Percentiles rank a stretch among this genome's conserved stretches.
phyloP scores from a whole-genome alignment of 164 flowering plant species.

The Platanus orientalis region DNA sequence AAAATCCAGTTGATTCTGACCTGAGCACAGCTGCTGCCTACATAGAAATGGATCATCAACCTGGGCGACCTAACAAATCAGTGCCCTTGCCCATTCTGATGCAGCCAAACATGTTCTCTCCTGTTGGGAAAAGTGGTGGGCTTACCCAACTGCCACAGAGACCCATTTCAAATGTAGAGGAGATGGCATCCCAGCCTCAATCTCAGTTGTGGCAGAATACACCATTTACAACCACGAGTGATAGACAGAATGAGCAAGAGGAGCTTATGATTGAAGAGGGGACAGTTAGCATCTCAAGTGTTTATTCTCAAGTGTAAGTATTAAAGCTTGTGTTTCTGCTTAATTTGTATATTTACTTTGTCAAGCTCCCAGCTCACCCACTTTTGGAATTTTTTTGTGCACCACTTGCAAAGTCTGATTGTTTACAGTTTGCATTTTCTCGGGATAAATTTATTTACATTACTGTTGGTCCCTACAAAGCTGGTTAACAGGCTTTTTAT shows the following conservation, averaged over 20 bases:
- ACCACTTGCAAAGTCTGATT: background rate
- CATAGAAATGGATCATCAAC: constrained; percentile 43
- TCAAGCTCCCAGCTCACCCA: background rate
- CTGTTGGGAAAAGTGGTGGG: constrained; percentile 31
- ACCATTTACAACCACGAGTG: constrained; percentile 30
- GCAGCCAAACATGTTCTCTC: constrained; percentile 23
- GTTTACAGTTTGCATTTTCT: constrained; percentile 8
- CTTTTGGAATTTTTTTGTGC: background rate
- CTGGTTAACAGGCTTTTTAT: too few relatives aligned
- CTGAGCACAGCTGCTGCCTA: constrained; percentile 30
- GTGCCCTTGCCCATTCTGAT: constrained; percentile 35
- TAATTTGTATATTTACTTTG: background rate
- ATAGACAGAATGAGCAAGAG: constrained; percentile 43
- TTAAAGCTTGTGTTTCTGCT: background rate
- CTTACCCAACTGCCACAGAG: constrained; percentile 41
- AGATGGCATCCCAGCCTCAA: constrained; percentile 19
- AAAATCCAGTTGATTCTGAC: constrained; percentile 44
- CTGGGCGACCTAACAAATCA: constrained; percentile 41
- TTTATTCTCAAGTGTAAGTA: constrained; percentile 80
- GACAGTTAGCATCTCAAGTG: constrained; percentile 72
- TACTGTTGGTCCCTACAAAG: too few relatives aligned
- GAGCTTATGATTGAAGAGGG: constrained; percentile 80
- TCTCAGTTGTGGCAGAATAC: constrained; percentile 17
- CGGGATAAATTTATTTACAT: background rate
- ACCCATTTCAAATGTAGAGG: constrained; percentile 28